phyloP scores from a whole-genome alignment of 1,284 basidiomycete species.

The Apiotrichum sp. region DNA sequence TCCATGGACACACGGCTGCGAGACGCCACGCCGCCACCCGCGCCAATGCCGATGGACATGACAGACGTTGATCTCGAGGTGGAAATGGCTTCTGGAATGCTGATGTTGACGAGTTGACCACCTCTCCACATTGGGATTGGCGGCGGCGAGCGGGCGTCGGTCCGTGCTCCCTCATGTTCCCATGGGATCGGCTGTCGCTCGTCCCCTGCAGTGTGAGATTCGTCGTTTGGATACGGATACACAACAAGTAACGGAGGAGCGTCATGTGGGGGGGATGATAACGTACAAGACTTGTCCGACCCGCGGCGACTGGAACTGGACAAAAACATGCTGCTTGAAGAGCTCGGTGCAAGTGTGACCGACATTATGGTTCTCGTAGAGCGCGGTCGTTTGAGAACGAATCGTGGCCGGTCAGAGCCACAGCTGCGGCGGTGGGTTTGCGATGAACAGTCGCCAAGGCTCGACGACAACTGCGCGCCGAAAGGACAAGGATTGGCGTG shows the following conservation, averaged over 20 bases:
- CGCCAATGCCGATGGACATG: constrained; percentile 1
- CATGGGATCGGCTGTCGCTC: background rate
- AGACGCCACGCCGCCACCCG: background rate
- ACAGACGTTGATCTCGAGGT: constrained; percentile 8
- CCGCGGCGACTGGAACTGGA: background rate
- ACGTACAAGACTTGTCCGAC: background rate
- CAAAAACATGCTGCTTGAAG: background rate
- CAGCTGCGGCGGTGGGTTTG: no score
- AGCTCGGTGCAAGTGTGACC: background rate
- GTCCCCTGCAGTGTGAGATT: background rate
- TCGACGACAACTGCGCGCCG: no score
- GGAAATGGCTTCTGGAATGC: background rate
- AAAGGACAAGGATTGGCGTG: no score
- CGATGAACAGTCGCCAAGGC: no score
- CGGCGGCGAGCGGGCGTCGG: background rate
- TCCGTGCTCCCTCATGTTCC: background rate
- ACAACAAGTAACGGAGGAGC: no score
- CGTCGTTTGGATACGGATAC: no score
- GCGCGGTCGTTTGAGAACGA: no score
- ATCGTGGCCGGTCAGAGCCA: no score
- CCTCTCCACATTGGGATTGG: background rate
- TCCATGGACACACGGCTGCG: constrained; percentile 18
- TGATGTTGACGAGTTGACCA: background rate
- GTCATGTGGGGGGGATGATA: background rate
- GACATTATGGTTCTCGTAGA: background rate